Evolutionary conservation across 257 asterid genomes (phyloP).

Genomic region (Nicotiana knightiana): DNA sequence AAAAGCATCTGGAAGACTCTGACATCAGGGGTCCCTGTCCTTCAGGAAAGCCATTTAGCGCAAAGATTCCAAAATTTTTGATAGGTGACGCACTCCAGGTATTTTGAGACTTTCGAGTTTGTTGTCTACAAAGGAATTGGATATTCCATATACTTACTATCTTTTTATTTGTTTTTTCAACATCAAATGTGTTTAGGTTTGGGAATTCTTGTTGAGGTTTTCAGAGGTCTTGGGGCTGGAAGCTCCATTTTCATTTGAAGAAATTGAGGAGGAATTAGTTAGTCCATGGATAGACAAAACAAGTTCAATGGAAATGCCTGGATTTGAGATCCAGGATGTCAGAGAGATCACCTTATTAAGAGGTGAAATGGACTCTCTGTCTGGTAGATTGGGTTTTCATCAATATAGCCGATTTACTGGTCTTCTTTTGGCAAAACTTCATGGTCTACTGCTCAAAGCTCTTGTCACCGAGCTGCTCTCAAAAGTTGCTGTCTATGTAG

Average conservation of each 20-base stretch:
- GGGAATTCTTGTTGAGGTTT: slow-evolving; percentile 83
- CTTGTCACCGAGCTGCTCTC: slow-evolving; percentile 72
- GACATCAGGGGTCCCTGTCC: slow-evolving; percentile 60
- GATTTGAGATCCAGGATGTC: slow-evolving; percentile 25
- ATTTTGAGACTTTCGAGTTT: slow-evolving; percentile 10
- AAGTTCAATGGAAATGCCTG: slow-evolving; percentile 26
- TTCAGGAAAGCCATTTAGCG: slow-evolving; percentile 57
- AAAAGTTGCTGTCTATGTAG: slow-evolving; percentile 65
- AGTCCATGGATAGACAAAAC: slow-evolving; percentile 61
- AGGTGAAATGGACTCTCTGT: slow-evolving; percentile 26
- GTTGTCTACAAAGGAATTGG: background rate
- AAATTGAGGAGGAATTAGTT: slow-evolving; percentile 68
- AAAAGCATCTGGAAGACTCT: slow-evolving; percentile 26
- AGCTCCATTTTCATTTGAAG: slow-evolving; percentile 59
- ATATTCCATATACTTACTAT: slow-evolving; percentile 18
- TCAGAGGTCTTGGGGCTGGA: slow-evolving; percentile 65
- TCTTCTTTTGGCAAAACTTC: slow-evolving; percentile 45
- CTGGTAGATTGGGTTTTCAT: slow-evolving; percentile 29
- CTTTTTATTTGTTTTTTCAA: background rate
- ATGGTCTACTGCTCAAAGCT: slow-evolving; percentile 56
- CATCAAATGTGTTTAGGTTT: slow-evolving; percentile 50
- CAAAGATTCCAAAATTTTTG: slow-evolving; percentile 69
- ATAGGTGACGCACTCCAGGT: slow-evolving; percentile 92
- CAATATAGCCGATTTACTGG: slow-evolving; percentile 42
- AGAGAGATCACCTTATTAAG: slow-evolving; percentile 30